Evolutionary conservation across 2,329 filamentous ascomycete species (phyloP).

Genomic region (Emmonsiellopsis sp.): DNA sequence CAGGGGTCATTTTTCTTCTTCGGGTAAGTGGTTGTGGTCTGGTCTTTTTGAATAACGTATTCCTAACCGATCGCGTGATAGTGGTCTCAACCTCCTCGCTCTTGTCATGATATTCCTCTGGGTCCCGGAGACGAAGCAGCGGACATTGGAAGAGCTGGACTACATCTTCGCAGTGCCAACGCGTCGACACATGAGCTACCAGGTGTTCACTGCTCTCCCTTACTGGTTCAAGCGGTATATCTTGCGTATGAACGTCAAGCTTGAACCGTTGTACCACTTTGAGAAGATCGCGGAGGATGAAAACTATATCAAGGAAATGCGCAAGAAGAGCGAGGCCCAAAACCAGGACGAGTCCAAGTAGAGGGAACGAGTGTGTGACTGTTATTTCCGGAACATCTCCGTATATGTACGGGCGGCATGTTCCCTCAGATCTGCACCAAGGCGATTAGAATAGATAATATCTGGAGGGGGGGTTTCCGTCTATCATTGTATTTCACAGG

Average conservation of each 20-base stretch:
- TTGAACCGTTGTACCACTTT: constrained; percentile 45
- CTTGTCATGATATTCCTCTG: constrained; percentile 56
- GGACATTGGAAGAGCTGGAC: constrained; percentile 50
- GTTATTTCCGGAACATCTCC: neutral
- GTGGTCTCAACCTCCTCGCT: constrained; percentile 50
- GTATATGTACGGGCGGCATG: no score
- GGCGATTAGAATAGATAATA: no score
- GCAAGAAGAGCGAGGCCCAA: neutral
- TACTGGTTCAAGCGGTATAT: constrained; percentile 54
- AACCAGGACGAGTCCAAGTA: neutral
- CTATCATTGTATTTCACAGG: no score
- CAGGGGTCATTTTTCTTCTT: constrained; percentile 55
- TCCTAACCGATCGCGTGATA: constrained; percentile 10
- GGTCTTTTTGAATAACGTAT: neutral
- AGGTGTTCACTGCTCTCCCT: constrained; percentile 47
- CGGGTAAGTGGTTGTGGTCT: constrained; percentile 23
- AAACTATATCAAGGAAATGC: neutral
- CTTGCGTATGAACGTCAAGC: constrained; percentile 37
- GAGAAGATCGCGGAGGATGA: constrained; percentile 19
- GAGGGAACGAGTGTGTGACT: neutral
- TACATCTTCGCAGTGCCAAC: constrained; percentile 51
- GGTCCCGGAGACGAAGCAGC: constrained; percentile 48
- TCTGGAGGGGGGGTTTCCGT: no score
- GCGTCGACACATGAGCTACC: constrained; percentile 47
- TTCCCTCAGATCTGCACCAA: no score